Evolutionary conservation across 331 rosid genomes (phyloP).

Genomic region (Pyrus hybrid): DNA sequence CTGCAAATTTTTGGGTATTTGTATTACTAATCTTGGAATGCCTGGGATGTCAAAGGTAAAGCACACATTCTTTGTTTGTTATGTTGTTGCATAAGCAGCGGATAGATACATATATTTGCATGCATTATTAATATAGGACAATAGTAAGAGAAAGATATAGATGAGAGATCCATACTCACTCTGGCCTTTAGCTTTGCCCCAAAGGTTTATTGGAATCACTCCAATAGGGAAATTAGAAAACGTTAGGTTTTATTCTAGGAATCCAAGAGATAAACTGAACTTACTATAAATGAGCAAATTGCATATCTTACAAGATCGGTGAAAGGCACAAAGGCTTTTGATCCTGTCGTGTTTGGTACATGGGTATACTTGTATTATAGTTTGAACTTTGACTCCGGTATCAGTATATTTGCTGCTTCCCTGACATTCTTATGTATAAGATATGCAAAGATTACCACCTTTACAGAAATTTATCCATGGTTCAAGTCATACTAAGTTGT

Average conservation of each 20-base stretch:
- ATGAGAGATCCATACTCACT: background rate
- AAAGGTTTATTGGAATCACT: background rate
- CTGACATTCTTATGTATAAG: background rate
- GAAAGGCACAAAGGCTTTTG: background rate
- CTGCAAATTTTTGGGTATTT: constrained; percentile 69
- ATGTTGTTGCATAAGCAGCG: background rate
- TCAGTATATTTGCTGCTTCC: background rate
- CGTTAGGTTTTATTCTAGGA: background rate
- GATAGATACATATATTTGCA: background rate
- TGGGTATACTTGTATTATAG: background rate
- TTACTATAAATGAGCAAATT: background rate
- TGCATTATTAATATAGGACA: background rate
- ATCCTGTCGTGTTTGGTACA: background rate
- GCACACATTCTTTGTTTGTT: background rate
- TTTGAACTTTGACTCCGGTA: background rate
- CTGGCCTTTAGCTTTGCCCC: background rate
- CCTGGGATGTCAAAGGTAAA: constrained; percentile 76
- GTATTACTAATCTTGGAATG: constrained; percentile 47
- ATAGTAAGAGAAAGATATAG: background rate
- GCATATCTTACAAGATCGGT: background rate
- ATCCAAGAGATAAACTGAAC: background rate
- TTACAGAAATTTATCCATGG: background rate
- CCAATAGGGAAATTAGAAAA: background rate
- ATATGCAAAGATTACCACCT: background rate
- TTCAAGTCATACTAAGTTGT: background rate